Percentiles rank a stretch among this genome's conserved stretches.
Evolutionary conservation across 495 filamentous ascomycete genomes (phyloP).

Genomic region (Aspergillus conjunctus): DNA sequence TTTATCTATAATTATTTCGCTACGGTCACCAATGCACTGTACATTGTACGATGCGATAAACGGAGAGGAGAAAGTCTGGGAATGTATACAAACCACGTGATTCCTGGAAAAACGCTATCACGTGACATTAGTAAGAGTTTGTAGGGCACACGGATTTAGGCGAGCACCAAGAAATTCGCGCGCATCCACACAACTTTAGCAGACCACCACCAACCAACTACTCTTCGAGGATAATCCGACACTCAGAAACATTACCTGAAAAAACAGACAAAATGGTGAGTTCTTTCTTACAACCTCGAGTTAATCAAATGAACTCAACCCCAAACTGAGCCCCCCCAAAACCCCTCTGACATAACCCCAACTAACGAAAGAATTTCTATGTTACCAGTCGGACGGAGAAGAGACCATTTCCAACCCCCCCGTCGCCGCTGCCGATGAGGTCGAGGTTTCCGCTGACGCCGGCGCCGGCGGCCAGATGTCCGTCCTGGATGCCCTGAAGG

Average conservation of each 20-base stretch:
- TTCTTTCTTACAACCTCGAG: not conserved
- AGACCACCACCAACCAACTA: conserved; percentile 28
- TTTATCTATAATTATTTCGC: not conserved
- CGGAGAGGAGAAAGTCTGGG: no score
- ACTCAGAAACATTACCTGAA: conserved; percentile 33
- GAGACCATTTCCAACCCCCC: conserved; percentile 73
- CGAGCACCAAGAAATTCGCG: conserved; percentile 36
- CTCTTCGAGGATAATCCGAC: conserved; percentile 71
- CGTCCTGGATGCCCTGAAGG: conserved; percentile 96
- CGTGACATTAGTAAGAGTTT: conserved; percentile 28
- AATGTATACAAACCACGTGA: conserved; percentile 1
- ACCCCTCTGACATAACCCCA: not conserved
- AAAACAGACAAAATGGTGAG: conserved; percentile 48
- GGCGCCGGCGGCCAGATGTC: conserved; percentile 89
- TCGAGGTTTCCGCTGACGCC: conserved; percentile 87
- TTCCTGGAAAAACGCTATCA: not conserved
- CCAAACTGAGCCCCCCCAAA: not conserved
- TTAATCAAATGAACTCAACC: not conserved
- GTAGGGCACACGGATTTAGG: conserved; percentile 47
- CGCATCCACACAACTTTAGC: conserved; percentile 27
- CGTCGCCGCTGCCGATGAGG: conserved; percentile 79
- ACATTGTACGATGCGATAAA: no score
- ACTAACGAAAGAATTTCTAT: conserved; percentile 18
- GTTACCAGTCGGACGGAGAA: conserved; percentile 74
- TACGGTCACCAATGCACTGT: not conserved